phyloP scores from a whole-genome alignment of 2,329 filamentous ascomycete genomes.

The Domatiomyces globalis region DNA sequence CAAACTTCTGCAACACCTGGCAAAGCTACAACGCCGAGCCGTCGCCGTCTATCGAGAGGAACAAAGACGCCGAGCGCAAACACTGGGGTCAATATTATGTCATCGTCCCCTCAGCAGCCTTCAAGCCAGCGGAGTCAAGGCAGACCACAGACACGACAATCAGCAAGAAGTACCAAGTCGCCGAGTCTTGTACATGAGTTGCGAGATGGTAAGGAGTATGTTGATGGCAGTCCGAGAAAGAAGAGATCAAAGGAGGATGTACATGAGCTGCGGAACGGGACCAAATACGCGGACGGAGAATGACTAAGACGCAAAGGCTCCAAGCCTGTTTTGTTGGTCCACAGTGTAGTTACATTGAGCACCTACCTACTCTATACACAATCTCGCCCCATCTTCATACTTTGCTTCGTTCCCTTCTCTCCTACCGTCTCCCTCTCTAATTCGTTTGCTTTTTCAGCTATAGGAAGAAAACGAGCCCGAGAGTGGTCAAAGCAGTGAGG shows the following conservation, averaged over 20 bases:
- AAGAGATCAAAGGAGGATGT: constrained; percentile 3
- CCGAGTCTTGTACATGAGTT: constrained; percentile 16
- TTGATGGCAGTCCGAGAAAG: constrained; percentile 7
- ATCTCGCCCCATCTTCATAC: not conserved
- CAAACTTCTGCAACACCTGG: not conserved
- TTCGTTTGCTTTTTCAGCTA: not conserved
- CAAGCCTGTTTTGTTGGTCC: not conserved
- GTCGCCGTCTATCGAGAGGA: not conserved
- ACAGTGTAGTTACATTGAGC: not conserved
- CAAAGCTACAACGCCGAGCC: not conserved
- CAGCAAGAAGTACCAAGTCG: not conserved
- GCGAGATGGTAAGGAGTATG: constrained; percentile 17
- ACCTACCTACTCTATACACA: not conserved
- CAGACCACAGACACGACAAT: not conserved
- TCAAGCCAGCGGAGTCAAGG: not conserved
- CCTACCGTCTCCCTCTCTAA: too few species aligned
- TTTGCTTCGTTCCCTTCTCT: not conserved
- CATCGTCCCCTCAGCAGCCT: not conserved
- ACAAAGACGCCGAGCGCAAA: not conserved
- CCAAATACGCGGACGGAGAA: constrained; percentile 12
- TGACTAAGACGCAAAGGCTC: not conserved
- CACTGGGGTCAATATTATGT: not conserved
- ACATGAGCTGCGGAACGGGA: constrained; percentile 16
- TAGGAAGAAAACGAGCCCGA: constrained; percentile 12
- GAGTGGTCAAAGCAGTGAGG: constrained; percentile 8